Base-by-base conservation (phyloP, 768 basidiomycete species). In the Phlegmacium glaucopus region DNA sequence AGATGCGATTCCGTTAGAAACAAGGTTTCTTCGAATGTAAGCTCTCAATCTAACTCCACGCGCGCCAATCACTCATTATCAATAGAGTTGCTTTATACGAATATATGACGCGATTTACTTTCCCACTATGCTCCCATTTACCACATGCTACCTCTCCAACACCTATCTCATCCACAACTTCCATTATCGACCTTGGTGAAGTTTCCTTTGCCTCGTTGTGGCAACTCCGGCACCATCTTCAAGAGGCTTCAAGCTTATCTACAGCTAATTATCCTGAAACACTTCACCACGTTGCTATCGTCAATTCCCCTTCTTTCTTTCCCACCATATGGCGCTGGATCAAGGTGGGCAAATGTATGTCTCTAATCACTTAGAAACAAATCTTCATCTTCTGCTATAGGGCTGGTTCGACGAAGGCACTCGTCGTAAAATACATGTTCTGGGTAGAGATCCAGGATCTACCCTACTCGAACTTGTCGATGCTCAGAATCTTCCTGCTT, bases 201-300 rank as follows among this genome's bases (percentile, higher is more conserved):
- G 76, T 83, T 48, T 79, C 85, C 6, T 66, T 92, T 5, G 62
- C 70, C 27, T 69, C 78, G 0, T 78, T 91, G 69, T 92, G 88
- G 85, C 65, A 71, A 32, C 74, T 90, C 17, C 79, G 87, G 17
- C 66, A 60, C 38, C 88, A 89, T 60, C 77, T 92, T 13, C 83
- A 87, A 53, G 83, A 90, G 58, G 86, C 90, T 0, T 83, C 84
- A 6, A 69, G 69, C 15, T 74, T 92, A 35, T 87, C 86, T 0
- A 87, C 85, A 0, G 86, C 85, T 7, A 84, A 90, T 56, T 91
- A 91, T 60, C 88, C 90, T 1, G 90, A 92, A 63, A 89, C 87
- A 0, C 69, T 90, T 35, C 69, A 76, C 55, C 74, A 76, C 29
- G 78, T 85, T 55, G 82, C 74, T 9, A 65, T 93, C 45, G 82